These are phyloP conservation scores for Rickenella mellea DNA, from an alignment of 768 basidiomycete species.

Conservation along the genomic window DNA sequence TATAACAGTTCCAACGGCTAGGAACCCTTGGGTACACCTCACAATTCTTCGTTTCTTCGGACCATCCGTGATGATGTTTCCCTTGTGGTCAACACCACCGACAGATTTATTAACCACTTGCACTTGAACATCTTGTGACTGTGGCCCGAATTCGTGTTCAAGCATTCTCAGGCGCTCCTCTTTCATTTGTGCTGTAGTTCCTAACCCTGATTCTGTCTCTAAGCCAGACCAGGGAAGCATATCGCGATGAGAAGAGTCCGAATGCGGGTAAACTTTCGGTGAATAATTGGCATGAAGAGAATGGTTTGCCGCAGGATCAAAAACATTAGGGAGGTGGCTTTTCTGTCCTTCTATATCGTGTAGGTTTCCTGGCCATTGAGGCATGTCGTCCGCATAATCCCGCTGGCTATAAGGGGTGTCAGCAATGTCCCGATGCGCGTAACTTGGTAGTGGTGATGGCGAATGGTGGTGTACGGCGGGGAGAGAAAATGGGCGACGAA, in stretches of 20 bases:
- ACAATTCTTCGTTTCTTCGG: conserved; percentile 47
- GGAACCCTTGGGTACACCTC: conserved; percentile 37
- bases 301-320: neutral
- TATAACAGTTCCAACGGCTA: conserved; percentile 41
- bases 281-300: no score
- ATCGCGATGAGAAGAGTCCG: neutral
- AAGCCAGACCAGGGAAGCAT: neutral
- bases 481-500: conserved; percentile 4
- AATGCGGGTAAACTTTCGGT: no score
- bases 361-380: conserved; percentile 56
- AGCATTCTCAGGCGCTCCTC: conserved; percentile 66
- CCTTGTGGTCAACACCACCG: conserved; percentile 50
- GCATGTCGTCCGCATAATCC: conserved; percentile 26
- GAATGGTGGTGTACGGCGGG: neutral
- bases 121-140: conserved; percentile 24
- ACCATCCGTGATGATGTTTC: conserved; percentile 51
- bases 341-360: conserved; percentile 29
- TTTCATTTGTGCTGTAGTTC: conserved; percentile 32
- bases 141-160: conserved; percentile 52
- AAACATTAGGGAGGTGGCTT: neutral
- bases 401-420: conserved; percentile 12
- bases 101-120: conserved; percentile 41
- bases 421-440: no score
- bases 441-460: conserved; percentile 5
- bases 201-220: neutral